phyloP scores from a whole-genome alignment of 306 rosid species.

The Rubus parviflorus region DNA sequence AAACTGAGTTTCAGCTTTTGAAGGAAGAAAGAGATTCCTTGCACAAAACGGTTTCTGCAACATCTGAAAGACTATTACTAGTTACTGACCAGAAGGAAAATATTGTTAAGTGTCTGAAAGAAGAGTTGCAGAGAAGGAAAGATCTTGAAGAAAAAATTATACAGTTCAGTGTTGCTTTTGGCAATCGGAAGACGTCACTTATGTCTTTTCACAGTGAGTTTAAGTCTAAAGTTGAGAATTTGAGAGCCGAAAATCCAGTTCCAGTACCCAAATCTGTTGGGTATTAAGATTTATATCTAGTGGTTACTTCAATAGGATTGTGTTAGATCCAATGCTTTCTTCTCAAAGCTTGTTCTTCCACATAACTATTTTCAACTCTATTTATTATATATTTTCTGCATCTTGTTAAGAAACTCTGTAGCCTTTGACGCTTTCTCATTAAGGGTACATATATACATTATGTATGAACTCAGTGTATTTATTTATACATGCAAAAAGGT shows the following conservation, averaged over 20 bases:
- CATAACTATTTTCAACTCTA: background rate
- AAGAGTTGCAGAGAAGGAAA: conserved; percentile 68
- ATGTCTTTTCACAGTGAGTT: conserved; percentile 58
- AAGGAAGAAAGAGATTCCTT: conserved; percentile 65
- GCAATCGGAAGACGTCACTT: conserved; percentile 56
- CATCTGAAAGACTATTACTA: conserved; percentile 48
- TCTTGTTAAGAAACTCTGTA: background rate
- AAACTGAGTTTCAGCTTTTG: conserved; percentile 56
- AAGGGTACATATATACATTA: background rate
- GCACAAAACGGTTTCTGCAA: conserved; percentile 51
- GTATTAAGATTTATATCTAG: conserved; percentile 7
- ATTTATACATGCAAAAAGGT: background rate
- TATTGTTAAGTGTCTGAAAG: conserved; percentile 56
- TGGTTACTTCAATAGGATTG: background rate
- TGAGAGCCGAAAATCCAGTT: conserved; percentile 47
- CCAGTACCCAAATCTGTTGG: conserved; percentile 49
- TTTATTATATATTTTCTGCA: background rate
- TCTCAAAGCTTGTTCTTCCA: conserved; percentile 4
- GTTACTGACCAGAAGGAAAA: conserved; percentile 62
- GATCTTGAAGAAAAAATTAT: conserved; percentile 71
- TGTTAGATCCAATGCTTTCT: background rate
- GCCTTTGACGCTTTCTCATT: background rate
- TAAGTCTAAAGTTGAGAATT: conserved; percentile 51
- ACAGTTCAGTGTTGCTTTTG: conserved; percentile 65
- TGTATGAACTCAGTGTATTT: background rate